A percentile compares a stretch with the other conserved stretches of the same genome.
Conservation (phyloP, 345 rosid genomes). For the Clausena lansium region DNA sequence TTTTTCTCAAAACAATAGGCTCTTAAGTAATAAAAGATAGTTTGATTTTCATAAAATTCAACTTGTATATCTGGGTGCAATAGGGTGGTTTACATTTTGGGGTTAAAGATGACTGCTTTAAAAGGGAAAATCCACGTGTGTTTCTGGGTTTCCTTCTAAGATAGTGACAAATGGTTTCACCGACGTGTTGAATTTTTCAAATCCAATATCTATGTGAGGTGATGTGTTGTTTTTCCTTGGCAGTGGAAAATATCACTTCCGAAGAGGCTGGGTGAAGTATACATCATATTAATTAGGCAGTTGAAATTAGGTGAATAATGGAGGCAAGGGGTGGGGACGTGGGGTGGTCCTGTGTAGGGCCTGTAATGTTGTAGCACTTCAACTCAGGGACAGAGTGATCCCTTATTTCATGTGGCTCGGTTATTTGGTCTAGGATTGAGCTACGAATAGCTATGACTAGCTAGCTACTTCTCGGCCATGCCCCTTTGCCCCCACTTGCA, state of each 20-base stretch:
- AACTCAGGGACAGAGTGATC: not conserved
- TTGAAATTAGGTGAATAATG: conserved; percentile 15
- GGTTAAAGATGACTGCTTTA: not conserved
- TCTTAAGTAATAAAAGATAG: too few relatives aligned
- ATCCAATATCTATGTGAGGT: not conserved
- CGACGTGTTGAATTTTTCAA: not conserved
- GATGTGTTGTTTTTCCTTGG: not conserved
- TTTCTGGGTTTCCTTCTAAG: not conserved
- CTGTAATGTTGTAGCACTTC: not conserved
- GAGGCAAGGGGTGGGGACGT: not conserved
- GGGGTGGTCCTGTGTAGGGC: not conserved
- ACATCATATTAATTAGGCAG: conserved; percentile 12
- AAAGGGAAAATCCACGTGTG: not conserved
- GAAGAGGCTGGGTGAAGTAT: not conserved
- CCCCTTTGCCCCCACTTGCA: too few relatives aligned
- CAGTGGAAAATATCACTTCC: not conserved
- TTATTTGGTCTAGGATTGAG: not conserved
- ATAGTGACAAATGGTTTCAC: too few relatives aligned
- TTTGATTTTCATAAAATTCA: too few relatives aligned
- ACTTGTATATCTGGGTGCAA: not conserved
- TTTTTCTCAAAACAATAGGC: too few relatives aligned
- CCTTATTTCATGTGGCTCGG: not conserved
- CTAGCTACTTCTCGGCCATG: too few relatives aligned
- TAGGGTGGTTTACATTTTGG: not conserved
- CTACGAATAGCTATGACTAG: not conserved